Conservation (phyloP, 1,139 yeast genomes). For the Yamadazyma oceani region DNA sequence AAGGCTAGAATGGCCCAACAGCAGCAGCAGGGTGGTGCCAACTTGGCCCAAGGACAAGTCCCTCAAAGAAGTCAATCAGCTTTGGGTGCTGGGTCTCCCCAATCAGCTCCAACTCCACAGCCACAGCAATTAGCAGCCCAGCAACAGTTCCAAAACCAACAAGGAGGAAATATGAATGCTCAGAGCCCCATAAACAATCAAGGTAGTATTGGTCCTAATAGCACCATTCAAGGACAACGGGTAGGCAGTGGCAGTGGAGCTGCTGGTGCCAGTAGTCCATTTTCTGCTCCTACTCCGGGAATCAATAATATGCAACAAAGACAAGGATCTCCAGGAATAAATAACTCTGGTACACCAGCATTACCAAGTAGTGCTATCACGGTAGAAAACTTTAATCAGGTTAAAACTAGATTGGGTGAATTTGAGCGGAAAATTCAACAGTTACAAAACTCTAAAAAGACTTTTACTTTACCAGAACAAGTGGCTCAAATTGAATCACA, state of each 20-base stretch:
- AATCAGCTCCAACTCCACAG: constrained; percentile 4
- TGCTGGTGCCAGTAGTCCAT: not conserved
- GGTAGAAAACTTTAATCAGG: constrained; percentile 41
- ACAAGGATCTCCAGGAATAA: constrained; percentile 1
- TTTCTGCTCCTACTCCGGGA: constrained; percentile 2
- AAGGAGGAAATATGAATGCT: not conserved
- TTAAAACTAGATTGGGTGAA: constrained; percentile 38
- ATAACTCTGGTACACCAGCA: constrained; percentile 14
- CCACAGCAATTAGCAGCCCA: constrained; percentile 2
- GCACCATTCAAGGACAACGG: constrained; percentile 1
- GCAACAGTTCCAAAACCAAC: constrained; percentile 1
- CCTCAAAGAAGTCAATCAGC: no score
- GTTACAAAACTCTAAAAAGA: constrained; percentile 26
- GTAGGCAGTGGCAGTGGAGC: not conserved
- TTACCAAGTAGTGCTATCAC: constrained; percentile 37
- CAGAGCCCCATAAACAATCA: constrained; percentile 1
- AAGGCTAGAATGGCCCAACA: constrained; percentile 19
- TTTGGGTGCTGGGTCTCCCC: not conserved
- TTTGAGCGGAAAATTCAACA: constrained; percentile 41
- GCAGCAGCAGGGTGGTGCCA: constrained; percentile 7
- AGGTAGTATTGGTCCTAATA: not conserved
- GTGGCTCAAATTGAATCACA: constrained; percentile 35
- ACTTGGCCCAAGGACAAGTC: no score
- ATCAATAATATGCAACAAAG: not conserved
- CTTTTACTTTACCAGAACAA: constrained; percentile 31